phyloP scores from a whole-genome alignment of 768 basidiomycete genomes.

The Boletus barrowsii region DNA sequence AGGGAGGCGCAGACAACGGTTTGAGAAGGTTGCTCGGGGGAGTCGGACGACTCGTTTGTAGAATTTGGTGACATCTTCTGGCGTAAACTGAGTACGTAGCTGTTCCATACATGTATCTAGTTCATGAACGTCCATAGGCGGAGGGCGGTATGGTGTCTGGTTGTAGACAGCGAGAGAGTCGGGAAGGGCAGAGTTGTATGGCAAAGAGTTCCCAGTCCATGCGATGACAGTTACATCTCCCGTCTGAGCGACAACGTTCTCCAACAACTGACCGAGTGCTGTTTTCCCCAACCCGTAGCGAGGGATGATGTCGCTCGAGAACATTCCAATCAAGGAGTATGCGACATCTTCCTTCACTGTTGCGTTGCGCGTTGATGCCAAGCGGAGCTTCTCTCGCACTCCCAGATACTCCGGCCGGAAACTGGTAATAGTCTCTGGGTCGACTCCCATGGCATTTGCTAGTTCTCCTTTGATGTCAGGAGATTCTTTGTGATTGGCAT shows the following conservation, averaged over 20 bases:
- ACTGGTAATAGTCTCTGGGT: not conserved
- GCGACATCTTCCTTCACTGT: slow-evolving; percentile 8
- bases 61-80: not conserved
- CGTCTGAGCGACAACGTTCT: slow-evolving; percentile 1
- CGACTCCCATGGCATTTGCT: slow-evolving; percentile 3
- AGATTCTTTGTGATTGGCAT: slow-evolving; percentile 10
- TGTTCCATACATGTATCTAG: not conserved
- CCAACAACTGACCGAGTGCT: slow-evolving; percentile 6
- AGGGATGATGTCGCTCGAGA: slow-evolving; percentile 4
- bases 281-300: slow-evolving; percentile 1
- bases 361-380: slow-evolving; percentile 5
- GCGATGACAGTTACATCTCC: slow-evolving; percentile 6
- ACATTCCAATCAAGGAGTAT: slow-evolving; percentile 11
- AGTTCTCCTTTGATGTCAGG: slow-evolving; percentile 7
- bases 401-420: slow-evolving; percentile 2
- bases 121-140: not conserved
- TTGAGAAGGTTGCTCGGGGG: not conserved
- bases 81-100: not conserved
- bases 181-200: slow-evolving; percentile 11
- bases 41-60: not conserved
- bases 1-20: not conserved
- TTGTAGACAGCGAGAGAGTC: not conserved
- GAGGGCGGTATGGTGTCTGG: not conserved
- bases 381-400: slow-evolving; percentile 6
- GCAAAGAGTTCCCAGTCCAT: slow-evolving; percentile 5